Evolutionary conservation across 805 yeast species (phyloP).

Genomic region (Yarrowia sp.): DNA sequence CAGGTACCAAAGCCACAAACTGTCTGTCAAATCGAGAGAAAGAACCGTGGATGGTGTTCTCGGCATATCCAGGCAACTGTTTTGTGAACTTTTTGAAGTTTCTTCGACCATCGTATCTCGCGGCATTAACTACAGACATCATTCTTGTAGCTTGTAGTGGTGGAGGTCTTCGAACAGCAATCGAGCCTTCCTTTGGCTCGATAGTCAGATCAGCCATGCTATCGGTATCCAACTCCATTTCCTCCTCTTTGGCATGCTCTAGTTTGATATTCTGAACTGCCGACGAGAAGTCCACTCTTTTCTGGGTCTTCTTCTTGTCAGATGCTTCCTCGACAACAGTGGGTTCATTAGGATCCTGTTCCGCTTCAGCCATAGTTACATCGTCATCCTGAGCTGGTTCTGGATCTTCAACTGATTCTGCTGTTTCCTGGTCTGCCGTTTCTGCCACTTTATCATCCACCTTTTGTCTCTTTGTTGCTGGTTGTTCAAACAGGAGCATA

Average conservation of each 20-base stretch:
- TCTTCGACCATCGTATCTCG: slow-evolving; percentile 19
- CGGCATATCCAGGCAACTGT: slow-evolving; percentile 8
- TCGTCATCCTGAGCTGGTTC: not conserved
- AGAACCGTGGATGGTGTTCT: not conserved
- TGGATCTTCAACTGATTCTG: not conserved
- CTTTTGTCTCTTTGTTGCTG: not conserved
- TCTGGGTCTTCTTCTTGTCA: not conserved
- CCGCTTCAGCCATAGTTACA: not conserved
- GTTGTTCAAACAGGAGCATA: not conserved
- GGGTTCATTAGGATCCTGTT: not conserved
- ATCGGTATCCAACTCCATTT: not conserved
- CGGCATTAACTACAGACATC: slow-evolving; percentile 22
- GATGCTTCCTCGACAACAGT: not conserved
- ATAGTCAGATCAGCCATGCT: not conserved
- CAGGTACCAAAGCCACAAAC: slow-evolving; percentile 13
- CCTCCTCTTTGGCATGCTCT: slow-evolving; percentile 14
- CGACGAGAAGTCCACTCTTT: slow-evolving; percentile 1
- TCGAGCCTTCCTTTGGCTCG: slow-evolving; percentile 19
- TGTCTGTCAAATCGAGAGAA: slow-evolving; percentile 23
- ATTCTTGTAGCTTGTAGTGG: slow-evolving; percentile 32
- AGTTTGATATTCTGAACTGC: slow-evolving; percentile 17
- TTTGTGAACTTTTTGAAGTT: slow-evolving; percentile 30
- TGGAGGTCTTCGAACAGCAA: slow-evolving; percentile 13
- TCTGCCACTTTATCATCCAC: not conserved
- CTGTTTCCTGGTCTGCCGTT: not conserved